These are phyloP conservation scores for Neonectria punicea DNA, from an alignment of 2,329 filamentous ascomycete species.

Conservation along the genomic window DNA sequence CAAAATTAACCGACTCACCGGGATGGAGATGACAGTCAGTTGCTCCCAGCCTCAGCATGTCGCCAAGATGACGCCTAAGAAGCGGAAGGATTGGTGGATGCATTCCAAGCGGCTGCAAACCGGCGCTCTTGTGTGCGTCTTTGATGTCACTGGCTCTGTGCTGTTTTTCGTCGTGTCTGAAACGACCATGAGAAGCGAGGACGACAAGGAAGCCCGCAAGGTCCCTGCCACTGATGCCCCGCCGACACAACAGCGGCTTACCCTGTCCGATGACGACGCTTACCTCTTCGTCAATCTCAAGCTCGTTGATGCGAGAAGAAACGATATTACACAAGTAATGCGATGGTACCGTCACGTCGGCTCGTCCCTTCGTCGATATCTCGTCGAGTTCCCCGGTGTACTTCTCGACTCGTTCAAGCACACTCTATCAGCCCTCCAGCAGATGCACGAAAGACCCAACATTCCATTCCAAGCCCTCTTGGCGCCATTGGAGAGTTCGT, in stretches of 20 bases:
- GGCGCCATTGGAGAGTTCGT: neutral
- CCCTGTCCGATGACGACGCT: neutral
- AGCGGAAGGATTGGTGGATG: slow-evolving; percentile 62
- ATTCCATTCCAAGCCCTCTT: slow-evolving; percentile 24
- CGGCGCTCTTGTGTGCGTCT: slow-evolving; percentile 61
- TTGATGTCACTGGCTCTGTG: slow-evolving; percentile 51
- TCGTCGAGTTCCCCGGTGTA: slow-evolving; percentile 29
- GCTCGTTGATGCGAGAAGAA: slow-evolving; percentile 4
- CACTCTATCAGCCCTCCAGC: slow-evolving; percentile 16
- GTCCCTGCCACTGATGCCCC: slow-evolving; percentile 23
- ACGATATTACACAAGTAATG: neutral
- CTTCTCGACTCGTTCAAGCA: slow-evolving; percentile 26
- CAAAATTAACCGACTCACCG: slow-evolving; percentile 48
- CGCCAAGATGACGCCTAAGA: slow-evolving; percentile 28
- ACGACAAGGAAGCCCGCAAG: slow-evolving; percentile 37
- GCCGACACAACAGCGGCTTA: slow-evolving; percentile 8
- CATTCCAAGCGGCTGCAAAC: slow-evolving; percentile 58
- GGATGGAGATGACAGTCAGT: slow-evolving; percentile 54
- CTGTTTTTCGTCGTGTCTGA: slow-evolving; percentile 55
- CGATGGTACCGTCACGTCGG: neutral
- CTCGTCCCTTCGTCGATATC: neutral
- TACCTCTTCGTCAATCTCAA: slow-evolving; percentile 6
- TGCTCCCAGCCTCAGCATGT: slow-evolving; percentile 57
- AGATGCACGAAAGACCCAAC: slow-evolving; percentile 18
- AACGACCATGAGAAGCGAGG: slow-evolving; percentile 28